Evolutionary conservation across 352 stramenopile species (phyloP).

Genomic region (Lagenidium giganteum): DNA sequence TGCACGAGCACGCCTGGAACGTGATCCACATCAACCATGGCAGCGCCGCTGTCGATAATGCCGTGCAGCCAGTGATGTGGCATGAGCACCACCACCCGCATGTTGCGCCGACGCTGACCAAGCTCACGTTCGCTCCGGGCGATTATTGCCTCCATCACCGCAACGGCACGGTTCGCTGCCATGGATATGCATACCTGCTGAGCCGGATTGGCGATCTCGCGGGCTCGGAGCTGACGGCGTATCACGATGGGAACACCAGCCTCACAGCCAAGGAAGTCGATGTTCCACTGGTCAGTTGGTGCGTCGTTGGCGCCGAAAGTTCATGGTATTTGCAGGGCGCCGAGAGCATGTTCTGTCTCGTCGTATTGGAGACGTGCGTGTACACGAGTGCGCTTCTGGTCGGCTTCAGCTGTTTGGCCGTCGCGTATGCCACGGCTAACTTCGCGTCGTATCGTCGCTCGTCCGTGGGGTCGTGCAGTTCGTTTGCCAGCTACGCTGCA

Average conservation of each 20-base stretch:
- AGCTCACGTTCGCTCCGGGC: constrained; percentile 35
- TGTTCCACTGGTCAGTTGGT: no score
- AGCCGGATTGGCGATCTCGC: constrained; percentile 20
- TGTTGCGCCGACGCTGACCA: neutral
- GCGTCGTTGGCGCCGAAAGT: constrained; percentile 17
- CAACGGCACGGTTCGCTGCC: constrained; percentile 32
- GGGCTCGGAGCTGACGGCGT: constrained; percentile 5
- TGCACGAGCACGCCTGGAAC: constrained; percentile 26
- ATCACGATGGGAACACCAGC: no score
- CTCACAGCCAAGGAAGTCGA: no score
- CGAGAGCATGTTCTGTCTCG: constrained; percentile 48
- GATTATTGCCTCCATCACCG: constrained; percentile 34
- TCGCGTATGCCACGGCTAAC: constrained; percentile 16
- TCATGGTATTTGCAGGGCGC: constrained; percentile 47
- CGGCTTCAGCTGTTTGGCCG: constrained; percentile 3
- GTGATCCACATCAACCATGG: constrained; percentile 15
- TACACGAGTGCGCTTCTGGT: constrained; percentile 35
- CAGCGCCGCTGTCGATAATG: no score
- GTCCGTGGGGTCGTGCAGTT: constrained; percentile 4
- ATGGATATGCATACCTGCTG: constrained; percentile 33
- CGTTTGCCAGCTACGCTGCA: constrained; percentile 31
- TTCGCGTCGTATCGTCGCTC: constrained; percentile 11
- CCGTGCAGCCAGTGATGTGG: no score
- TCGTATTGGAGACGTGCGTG: constrained; percentile 47
- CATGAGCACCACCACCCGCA: neutral